Conservation (phyloP, 2,329 filamentous ascomycete genomes). For the Penicillium italicum region DNA sequence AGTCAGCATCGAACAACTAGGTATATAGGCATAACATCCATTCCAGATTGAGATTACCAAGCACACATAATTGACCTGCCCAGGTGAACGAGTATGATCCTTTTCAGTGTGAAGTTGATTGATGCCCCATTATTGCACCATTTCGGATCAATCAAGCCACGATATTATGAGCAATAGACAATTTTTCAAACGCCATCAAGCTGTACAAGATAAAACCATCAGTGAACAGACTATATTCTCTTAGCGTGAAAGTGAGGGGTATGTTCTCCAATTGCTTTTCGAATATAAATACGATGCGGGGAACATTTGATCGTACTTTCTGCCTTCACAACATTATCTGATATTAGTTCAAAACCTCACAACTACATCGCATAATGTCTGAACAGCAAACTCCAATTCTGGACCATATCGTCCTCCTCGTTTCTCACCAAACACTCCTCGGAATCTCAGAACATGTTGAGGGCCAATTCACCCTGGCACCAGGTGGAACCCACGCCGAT, state of each 20-base stretch:
- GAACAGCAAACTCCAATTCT: conserved; percentile 5
- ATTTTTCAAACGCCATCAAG: neutral
- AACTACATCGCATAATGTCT: neutral
- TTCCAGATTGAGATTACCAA: neutral
- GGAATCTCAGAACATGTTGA: conserved; percentile 5
- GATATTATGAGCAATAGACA: neutral
- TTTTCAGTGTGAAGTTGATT: neutral
- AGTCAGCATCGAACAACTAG: neutral
- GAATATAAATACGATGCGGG: neutral
- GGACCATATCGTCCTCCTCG: conserved; percentile 14
- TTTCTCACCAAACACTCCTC: conserved; percentile 11
- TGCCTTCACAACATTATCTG: neutral
- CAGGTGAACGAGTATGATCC: neutral
- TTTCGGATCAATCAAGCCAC: neutral
- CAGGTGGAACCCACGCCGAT: conserved; percentile 18
- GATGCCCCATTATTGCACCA: neutral
- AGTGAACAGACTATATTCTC: neutral
- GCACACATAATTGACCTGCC: neutral
- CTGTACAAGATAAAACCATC: neutral
- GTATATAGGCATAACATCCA: neutral
- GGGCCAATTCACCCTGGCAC: conserved; percentile 14
- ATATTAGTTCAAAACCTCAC: neutral
- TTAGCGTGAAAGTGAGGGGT: neutral
- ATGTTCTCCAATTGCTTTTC: neutral
- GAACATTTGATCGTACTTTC: neutral